A percentile compares a stretch with the other conserved stretches of the same genome.
phyloP scores from a whole-genome alignment of 2,329 filamentous ascomycete species.

The Diaporthe aspalathi region DNA sequence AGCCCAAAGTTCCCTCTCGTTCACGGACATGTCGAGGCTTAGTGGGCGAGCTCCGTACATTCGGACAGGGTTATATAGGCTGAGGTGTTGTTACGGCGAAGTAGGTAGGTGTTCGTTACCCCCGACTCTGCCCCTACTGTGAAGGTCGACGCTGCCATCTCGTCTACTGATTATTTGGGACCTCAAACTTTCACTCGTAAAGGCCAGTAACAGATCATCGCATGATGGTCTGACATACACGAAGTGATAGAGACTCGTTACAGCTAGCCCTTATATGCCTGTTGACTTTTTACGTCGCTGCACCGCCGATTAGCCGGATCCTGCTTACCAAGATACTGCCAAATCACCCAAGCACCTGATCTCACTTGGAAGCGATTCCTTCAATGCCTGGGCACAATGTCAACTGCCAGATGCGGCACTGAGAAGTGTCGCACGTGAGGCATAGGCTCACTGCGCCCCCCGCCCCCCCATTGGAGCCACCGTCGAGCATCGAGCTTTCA shows the following conservation, averaged over 20 bases:
- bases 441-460: neutral
- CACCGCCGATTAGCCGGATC: neutral
- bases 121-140: too few relatives aligned
- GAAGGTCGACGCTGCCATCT: neutral
- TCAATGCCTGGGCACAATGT: neutral
- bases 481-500: too few relatives aligned
- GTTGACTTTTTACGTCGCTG: neutral
- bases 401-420: neutral
- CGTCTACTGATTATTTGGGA: neutral
- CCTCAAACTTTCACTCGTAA: neutral
- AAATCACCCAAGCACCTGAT: neutral
- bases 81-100: neutral
- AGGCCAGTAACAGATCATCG: neutral
- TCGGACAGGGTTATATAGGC: neutral
- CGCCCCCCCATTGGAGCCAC: too few relatives aligned
- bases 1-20: neutral
- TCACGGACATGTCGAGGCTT: neutral
- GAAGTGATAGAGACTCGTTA: neutral
- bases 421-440: neutral
- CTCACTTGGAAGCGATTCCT: neutral
- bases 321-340: slow-evolving; percentile 8
- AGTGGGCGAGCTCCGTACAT: neutral
- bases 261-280: neutral
- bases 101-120: neutral
- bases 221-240: neutral